Conservation (phyloP, 768 basidiomycete genomes). For the Tephrocybe rancida region DNA sequence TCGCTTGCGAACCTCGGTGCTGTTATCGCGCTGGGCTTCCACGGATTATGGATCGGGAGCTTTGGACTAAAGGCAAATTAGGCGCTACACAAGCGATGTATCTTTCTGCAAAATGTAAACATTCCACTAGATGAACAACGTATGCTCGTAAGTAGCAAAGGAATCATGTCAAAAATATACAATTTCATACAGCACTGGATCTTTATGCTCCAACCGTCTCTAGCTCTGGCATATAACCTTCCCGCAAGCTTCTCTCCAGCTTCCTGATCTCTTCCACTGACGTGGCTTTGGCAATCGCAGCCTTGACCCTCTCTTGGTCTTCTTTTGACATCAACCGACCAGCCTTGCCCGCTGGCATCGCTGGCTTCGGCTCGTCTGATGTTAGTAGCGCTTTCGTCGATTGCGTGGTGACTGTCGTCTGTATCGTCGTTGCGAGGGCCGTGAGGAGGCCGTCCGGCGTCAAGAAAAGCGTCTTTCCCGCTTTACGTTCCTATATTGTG, state of each 20-base stretch:
- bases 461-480: constrained; percentile 74
- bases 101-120: constrained; percentile 10
- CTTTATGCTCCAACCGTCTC: constrained; percentile 77
- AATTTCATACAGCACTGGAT: constrained; percentile 20
- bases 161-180: constrained; percentile 30
- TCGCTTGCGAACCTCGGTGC: constrained; percentile 65
- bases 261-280: constrained; percentile 88
- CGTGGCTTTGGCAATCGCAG: constrained; percentile 87
- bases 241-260: constrained; percentile 79
- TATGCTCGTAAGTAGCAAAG: constrained; percentile 17
- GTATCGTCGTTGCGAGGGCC: constrained; percentile 77
- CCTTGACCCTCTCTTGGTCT: constrained; percentile 84
- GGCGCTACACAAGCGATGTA: constrained; percentile 2
- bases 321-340: constrained; percentile 91
- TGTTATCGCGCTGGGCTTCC: constrained; percentile 62
- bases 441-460: constrained; percentile 81
- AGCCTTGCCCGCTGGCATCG: constrained; percentile 60
- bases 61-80: constrained; percentile 47
- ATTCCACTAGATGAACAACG: constrained; percentile 11
- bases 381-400: constrained; percentile 65
- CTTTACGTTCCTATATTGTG: constrained; percentile 70
- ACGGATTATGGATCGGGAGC: constrained; percentile 73
- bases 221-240: constrained; percentile 81
- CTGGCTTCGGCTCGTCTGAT: constrained; percentile 77
- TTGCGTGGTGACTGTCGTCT: constrained; percentile 69